Evolutionary conservation across 2,329 filamentous ascomycete species (phyloP).

Genomic region (Phialocephala sp.): DNA sequence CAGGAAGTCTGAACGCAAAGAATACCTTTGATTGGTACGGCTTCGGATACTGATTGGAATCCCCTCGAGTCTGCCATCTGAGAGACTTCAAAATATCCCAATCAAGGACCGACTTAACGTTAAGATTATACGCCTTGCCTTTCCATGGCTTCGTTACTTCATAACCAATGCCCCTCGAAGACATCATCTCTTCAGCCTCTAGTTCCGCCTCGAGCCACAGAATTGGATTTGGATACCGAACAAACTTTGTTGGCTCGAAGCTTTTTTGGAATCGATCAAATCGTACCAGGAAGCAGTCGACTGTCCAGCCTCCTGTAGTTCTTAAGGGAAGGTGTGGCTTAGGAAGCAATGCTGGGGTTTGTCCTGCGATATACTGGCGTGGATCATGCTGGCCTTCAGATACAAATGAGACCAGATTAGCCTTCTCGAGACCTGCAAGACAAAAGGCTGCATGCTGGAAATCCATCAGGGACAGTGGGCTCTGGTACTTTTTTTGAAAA

Average conservation of each 20-base stretch:
- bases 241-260: slow-evolving; percentile 10
- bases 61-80: slow-evolving; percentile 9
- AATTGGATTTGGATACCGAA: slow-evolving; percentile 21
- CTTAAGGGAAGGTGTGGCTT: slow-evolving; percentile 2
- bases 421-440: slow-evolving; percentile 18
- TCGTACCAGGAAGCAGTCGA: slow-evolving; percentile 26
- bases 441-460: slow-evolving; percentile 24
- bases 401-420: slow-evolving; percentile 20
- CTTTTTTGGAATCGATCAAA: slow-evolving; percentile 15
- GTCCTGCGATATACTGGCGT: background rate
- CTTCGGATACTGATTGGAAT: slow-evolving; percentile 13
- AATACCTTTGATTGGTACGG: background rate
- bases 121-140: background rate
- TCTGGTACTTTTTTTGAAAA: background rate
- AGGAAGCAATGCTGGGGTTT: background rate
- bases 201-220: slow-evolving; percentile 25
- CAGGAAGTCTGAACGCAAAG: background rate
- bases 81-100: slow-evolving; percentile 13
- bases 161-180: background rate
- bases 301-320: slow-evolving; percentile 22
- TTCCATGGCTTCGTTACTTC: background rate
- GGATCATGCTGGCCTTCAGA: slow-evolving; percentile 15
- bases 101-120: slow-evolving; percentile 5
- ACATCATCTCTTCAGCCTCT: slow-evolving; percentile 8
- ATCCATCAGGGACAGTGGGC: background rate